Percentiles rank a stretch among this genome's conserved stretches.
These are phyloP conservation scores for Reticulascus tulasneorum DNA, from an alignment of 2,329 filamentous ascomycete genomes.

Conservation along the genomic window DNA sequence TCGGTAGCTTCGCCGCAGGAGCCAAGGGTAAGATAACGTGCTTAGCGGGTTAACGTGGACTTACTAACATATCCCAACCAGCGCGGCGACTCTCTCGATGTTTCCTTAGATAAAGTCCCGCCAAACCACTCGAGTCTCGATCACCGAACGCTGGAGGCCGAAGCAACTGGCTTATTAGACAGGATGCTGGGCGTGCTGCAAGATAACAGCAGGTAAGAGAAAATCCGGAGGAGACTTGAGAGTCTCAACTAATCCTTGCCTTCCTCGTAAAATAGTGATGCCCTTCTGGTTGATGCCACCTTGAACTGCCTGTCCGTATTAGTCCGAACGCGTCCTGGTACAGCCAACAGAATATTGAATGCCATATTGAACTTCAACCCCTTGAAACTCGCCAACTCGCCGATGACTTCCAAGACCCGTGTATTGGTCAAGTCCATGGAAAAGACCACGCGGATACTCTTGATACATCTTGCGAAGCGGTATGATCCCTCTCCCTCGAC, in stretches of 20 bases:
- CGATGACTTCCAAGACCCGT: slow-evolving; percentile 73
- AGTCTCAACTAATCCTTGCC: slow-evolving; percentile 8
- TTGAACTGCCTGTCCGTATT: slow-evolving; percentile 83
- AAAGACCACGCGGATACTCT: slow-evolving; percentile 79
- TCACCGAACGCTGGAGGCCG: slow-evolving; percentile 79
- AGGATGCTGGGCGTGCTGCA: slow-evolving; percentile 81
- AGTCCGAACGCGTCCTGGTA: slow-evolving; percentile 74
- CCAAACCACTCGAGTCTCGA: slow-evolving; percentile 77
- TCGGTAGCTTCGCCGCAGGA: slow-evolving; percentile 79
- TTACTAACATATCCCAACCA: slow-evolving; percentile 23
- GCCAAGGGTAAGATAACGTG: slow-evolving; percentile 62
- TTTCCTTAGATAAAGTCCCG: slow-evolving; percentile 82
- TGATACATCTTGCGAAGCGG: slow-evolving; percentile 80
- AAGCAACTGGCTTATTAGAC: slow-evolving; percentile 86
- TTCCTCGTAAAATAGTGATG: slow-evolving; percentile 60
- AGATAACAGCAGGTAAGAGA: slow-evolving; percentile 72
- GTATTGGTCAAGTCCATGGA: slow-evolving; percentile 92
- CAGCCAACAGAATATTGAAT: slow-evolving; percentile 80
- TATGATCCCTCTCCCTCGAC: slow-evolving; percentile 31
- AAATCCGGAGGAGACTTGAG: background rate
- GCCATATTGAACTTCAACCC: slow-evolving; percentile 90
- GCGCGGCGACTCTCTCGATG: slow-evolving; percentile 57
- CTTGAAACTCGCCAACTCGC: slow-evolving; percentile 70
- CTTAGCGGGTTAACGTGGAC: slow-evolving; percentile 4
- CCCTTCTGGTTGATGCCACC: slow-evolving; percentile 83